Evolutionary conservation across 1,139 yeast species (phyloP), one percentile per base, ranked within the genome.

Genomic region (Yamadazyma diddensiae): DNA sequence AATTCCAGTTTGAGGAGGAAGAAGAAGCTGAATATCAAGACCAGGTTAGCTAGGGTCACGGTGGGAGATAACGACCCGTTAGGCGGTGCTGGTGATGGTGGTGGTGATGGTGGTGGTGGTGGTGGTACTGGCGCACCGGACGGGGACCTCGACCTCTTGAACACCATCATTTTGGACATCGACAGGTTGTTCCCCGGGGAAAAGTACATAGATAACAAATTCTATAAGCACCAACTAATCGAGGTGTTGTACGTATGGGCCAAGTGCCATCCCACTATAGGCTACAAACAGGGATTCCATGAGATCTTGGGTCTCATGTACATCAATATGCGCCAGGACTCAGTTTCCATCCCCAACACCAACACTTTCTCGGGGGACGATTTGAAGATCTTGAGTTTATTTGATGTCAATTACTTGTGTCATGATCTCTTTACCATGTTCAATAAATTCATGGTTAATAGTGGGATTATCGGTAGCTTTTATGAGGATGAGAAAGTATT

Each of bases 201-300:
- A 21, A 62, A 59, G 3, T 65, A 74, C 34, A 79, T 76, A 50
- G 64, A 65, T 35, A 33, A 36, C 26, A 52, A 17, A 34, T 27
- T 36, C 10, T 34, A 42, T 19, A 73, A 73, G 45, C 47, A 57
- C 9, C 68, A 65, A 29, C 57, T 82, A 39, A 63, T 73, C 15
- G 73, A 74, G 42, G 59, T 81, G 3, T 50, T 82, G 18, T 80
- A 63, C 52, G 59, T 73, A 6, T 78, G 80, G 71, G 58, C 77
- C 19, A 69, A 71, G 45, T 64, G 70, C 42, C 75, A 77, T 45
- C 68, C 72, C 15, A 53, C 56, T 25, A 62, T 68, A n/a, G 74
- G 77, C 2, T 82, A 82, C 51, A 79, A 75, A 45, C 90, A 82
- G 49, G 90, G 90, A 0, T 64, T 76, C 40, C 90, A 82, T 53